Evolutionary conservation across 345 rosid genomes (phyloP), one percentile per base, ranked within the genome.

Genomic region (Melaleuca quinquenervia): DNA sequence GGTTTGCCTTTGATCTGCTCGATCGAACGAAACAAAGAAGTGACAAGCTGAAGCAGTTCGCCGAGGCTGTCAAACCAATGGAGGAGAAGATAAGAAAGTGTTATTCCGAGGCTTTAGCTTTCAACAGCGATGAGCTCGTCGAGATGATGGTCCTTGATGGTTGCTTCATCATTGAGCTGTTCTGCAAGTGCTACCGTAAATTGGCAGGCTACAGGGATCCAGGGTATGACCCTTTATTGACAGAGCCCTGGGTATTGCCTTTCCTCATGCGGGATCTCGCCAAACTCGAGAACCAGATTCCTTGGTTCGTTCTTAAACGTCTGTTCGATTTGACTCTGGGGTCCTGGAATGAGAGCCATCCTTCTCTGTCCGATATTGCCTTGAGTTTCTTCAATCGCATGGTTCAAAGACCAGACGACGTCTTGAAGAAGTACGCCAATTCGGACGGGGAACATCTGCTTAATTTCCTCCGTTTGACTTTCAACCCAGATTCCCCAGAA

Each of bases 131-230:
- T 8, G 94, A 92, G 18, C 92, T 94, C 82, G 52, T 89, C 8
- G 94, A 96, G 78, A 91, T 94, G 92, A 88, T 96, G 95, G 94
- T 96, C 41, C 91, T 96, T 22, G 98, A 96, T 85, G 95, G 93
- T 10, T 89, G 92, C 87, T 96, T 94, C 84, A 52, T 95, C 12
- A 62, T 95, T 7, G 95, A 95, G 84, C 84, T 93, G 87, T 92
- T 96, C 84, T 89, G 96, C 5, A 95, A 64, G 78, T 32, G 32
- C 78, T 6, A 29, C 11, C 21, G 78, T 32, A 92, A 92, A 93
- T 92, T 9, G 90, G 84, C 13, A 51, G 51, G 18, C 49, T 41
- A 55, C 49, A 88, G 83, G 53, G 94, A 94, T 54, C 85, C 51
- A 0, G 88, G 45, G 78, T 45, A 93, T 24, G 99, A 96, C 85